phyloP scores from a whole-genome alignment of 2,329 filamentous ascomycete species.

The Scedosporium boydii region DNA sequence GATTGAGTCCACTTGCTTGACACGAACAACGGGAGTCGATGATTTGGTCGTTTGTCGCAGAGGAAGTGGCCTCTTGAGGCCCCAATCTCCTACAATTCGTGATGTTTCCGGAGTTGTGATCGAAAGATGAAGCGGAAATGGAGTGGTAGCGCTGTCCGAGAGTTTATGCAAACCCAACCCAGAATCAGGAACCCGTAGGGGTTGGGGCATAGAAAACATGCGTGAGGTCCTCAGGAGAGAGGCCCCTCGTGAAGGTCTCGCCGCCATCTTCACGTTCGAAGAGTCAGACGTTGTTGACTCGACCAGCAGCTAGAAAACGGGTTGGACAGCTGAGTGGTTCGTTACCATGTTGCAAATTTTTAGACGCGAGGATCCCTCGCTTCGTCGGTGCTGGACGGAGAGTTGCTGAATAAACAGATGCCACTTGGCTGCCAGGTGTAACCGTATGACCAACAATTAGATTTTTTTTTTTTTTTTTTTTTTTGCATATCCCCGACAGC shows the following conservation, averaged over 20 bases:
- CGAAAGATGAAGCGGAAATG: conserved; percentile 73
- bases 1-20: conserved; percentile 71
- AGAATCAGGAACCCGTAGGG: conserved; percentile 56
- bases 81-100: conserved; percentile 77
- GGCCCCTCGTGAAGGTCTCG: conserved; percentile 47
- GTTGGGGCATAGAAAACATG: conserved; percentile 76
- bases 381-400: neutral
- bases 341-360: neutral
- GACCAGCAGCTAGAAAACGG: neutral
- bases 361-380: neutral
- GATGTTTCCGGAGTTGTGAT: conserved; percentile 70
- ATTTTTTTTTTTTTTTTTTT: too few species aligned
- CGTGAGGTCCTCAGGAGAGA: conserved; percentile 76
- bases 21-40: conserved; percentile 64
- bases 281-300: neutral
- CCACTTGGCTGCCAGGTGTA: too few species aligned
- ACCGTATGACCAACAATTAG: too few species aligned
- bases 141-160: conserved; percentile 47
- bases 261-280: conserved; percentile 8
- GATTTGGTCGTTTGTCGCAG: conserved; percentile 62
- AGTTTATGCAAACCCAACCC: conserved; percentile 25
- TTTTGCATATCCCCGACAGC: too few species aligned
- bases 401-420: too few species aligned
- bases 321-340: neutral
- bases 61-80: conserved; percentile 77